Percentiles rank a stretch among this genome's conserved stretches.
phyloP scores from a whole-genome alignment of 2,329 filamentous ascomycete species.

The Colletotrichum echinochloae region DNA sequence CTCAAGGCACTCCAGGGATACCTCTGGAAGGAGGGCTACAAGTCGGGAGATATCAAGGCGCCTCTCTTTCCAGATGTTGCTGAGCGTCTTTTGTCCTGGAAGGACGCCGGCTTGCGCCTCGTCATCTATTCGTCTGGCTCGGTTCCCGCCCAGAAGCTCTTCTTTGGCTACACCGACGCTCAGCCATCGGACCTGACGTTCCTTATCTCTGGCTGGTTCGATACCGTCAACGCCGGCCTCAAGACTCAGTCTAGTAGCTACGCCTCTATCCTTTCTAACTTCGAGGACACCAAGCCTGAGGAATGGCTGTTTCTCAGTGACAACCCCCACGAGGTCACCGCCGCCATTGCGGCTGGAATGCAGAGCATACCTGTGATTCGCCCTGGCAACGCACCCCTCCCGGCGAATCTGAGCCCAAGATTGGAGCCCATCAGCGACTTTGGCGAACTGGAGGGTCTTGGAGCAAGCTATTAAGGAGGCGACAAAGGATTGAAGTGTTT shows the following conservation, averaged over 20 bases:
- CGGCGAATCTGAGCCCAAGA: slow-evolving; percentile 58
- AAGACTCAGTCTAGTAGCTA: slow-evolving; percentile 79
- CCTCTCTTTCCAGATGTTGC: slow-evolving; percentile 81
- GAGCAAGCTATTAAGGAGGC: slow-evolving; percentile 17
- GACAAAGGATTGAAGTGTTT: slow-evolving; percentile 1
- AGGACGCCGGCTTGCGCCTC: slow-evolving; percentile 65
- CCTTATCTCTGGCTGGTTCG: slow-evolving; percentile 76
- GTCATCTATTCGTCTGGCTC: slow-evolving; percentile 88
- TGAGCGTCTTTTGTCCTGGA: slow-evolving; percentile 71
- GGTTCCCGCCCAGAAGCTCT: slow-evolving; percentile 82
- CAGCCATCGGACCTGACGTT: slow-evolving; percentile 69
- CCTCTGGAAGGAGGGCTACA: slow-evolving; percentile 82
- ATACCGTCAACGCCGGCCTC: slow-evolving; percentile 82
- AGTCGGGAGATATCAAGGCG: slow-evolving; percentile 75
- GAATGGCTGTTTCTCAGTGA: slow-evolving; percentile 85
- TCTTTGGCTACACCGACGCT: slow-evolving; percentile 76
- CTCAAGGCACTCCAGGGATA: slow-evolving; percentile 85
- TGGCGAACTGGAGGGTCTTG: slow-evolving; percentile 37
- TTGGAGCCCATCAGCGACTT: slow-evolving; percentile 52
- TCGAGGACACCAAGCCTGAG: slow-evolving; percentile 58
- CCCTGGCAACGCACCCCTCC: slow-evolving; percentile 76
- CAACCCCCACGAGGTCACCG: slow-evolving; percentile 77
- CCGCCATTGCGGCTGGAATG: slow-evolving; percentile 73
- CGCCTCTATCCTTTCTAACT: slow-evolving; percentile 67
- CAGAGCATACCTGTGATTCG: slow-evolving; percentile 71